Percentiles rank a stretch among this genome's conserved stretches.
Conservation (phyloP, 2,329 filamentous ascomycete species). For the Lomentospora prolificans region DNA sequence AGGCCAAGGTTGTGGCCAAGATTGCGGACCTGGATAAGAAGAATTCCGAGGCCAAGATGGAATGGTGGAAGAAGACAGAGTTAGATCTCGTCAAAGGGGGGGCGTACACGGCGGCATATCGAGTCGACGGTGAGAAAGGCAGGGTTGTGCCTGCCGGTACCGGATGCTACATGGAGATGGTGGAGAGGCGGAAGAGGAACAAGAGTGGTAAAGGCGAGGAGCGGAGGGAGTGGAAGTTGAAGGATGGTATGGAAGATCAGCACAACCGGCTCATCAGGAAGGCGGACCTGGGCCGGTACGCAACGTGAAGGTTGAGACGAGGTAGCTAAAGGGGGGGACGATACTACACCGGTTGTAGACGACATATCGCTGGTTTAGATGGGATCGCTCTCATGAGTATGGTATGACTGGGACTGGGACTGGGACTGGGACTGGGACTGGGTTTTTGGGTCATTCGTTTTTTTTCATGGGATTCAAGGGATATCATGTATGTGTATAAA, state of each 20-base stretch:
- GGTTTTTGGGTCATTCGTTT: background rate
- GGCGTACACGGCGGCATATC: slow-evolving; percentile 49
- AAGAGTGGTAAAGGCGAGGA: background rate
- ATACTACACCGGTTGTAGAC: background rate
- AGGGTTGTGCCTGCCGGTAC: background rate
- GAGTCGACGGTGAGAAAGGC: background rate
- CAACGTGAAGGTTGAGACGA: background rate
- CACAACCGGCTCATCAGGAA: slow-evolving; percentile 2
- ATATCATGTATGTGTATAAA: background rate
- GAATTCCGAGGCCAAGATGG: slow-evolving; percentile 53
- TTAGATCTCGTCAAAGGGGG: slow-evolving; percentile 51
- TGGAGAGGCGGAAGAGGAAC: background rate
- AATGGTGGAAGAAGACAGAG: slow-evolving; percentile 60
- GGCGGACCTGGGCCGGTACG: background rate
- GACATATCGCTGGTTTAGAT: no score
- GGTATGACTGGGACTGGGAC: no score
- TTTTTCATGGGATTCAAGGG: background rate
- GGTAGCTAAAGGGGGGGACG: background rate
- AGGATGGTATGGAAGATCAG: background rate
- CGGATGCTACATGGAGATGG: slow-evolving; percentile 6
- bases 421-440: no score
- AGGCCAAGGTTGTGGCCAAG: slow-evolving; percentile 15
- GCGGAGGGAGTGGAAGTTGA: background rate
- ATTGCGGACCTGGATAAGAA: slow-evolving; percentile 73
- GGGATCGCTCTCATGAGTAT: no score